Evolutionary conservation across 208 protist species (phyloP).

Genomic region (Acanthamoeba lenticulata): DNA sequence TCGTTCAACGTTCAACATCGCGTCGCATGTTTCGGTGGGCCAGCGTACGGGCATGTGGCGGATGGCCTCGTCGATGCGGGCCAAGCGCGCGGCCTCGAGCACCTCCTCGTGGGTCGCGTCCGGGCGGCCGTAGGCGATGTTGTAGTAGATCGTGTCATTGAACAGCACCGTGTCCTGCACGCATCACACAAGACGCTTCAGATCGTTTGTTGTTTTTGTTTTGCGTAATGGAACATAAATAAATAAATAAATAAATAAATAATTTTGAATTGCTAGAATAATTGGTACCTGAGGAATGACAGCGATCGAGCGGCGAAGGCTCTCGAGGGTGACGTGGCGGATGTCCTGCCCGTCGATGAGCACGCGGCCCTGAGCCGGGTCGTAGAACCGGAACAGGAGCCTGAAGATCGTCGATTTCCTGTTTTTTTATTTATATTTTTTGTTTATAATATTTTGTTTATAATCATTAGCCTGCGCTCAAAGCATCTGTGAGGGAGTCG

Average conservation of each 20-base stretch:
- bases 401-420: slow-evolving; percentile 86
- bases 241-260: no score
- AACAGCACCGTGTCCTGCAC: slow-evolving; percentile 85
- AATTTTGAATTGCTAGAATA: not conserved
- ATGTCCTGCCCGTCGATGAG: slow-evolving; percentile 84
- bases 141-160: slow-evolving; percentile 84
- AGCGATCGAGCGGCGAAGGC: slow-evolving; percentile 79
- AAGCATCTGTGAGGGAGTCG: no score
- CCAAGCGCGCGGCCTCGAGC: slow-evolving; percentile 62
- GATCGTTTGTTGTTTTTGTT: not conserved
- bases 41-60: slow-evolving; percentile 72
- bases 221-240: no score
- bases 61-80: slow-evolving; percentile 78
- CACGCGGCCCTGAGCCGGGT: slow-evolving; percentile 78
- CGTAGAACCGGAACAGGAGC: slow-evolving; percentile 87
- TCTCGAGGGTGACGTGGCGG: slow-evolving; percentile 66
- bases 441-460: no score
- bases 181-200: not conserved
- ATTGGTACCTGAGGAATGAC: slow-evolving; percentile 78
- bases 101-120: slow-evolving; percentile 60
- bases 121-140: slow-evolving; percentile 81
- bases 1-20: not conserved
- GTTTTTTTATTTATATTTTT: not conserved
- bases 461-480: no score
- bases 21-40: not conserved